phyloP scores from a whole-genome alignment of 306 rosid genomes.

The Cucurbita ficifolia region DNA sequence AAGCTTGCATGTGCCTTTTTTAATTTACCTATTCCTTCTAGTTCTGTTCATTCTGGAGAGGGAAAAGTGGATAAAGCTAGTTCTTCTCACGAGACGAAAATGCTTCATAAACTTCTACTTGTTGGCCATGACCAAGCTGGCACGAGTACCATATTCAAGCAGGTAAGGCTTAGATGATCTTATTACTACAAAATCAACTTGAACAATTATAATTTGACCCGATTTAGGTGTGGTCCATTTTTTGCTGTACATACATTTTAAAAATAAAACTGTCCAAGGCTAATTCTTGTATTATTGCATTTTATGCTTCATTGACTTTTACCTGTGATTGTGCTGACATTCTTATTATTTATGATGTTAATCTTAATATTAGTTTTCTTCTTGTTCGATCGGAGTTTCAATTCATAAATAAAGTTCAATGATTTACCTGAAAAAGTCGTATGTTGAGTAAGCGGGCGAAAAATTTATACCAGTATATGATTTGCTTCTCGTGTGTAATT shows the following conservation, averaged over 20 bases:
- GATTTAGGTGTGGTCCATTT: no score
- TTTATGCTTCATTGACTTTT: not conserved
- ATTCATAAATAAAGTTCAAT: not conserved
- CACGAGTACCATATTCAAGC: constrained; percentile 67
- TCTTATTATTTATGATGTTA: not conserved
- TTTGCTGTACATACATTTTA: no score
- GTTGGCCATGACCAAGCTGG: constrained; percentile 59
- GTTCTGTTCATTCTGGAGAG: not conserved
- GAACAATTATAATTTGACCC: no score
- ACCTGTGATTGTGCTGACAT: not conserved
- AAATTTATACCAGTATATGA: not conserved
- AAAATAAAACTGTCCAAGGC: no score
- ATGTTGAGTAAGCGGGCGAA: not conserved
- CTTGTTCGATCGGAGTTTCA: not conserved
- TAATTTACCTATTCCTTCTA: constrained; percentile 48
- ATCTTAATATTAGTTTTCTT: not conserved
- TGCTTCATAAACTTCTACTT: constrained; percentile 34
- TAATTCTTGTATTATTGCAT: not conserved
- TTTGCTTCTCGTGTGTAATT: not conserved
- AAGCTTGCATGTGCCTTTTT: constrained; percentile 35
- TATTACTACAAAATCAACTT: no score
- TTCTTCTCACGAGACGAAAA: constrained; percentile 10
- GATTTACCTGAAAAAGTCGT: not conserved
- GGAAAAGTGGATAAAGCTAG: constrained; percentile 3
- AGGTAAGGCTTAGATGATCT: constrained; percentile 19